Base-by-base conservation (phyloP, 1,284 basidiomycete species). In the Ustilago trichophora region DNA sequence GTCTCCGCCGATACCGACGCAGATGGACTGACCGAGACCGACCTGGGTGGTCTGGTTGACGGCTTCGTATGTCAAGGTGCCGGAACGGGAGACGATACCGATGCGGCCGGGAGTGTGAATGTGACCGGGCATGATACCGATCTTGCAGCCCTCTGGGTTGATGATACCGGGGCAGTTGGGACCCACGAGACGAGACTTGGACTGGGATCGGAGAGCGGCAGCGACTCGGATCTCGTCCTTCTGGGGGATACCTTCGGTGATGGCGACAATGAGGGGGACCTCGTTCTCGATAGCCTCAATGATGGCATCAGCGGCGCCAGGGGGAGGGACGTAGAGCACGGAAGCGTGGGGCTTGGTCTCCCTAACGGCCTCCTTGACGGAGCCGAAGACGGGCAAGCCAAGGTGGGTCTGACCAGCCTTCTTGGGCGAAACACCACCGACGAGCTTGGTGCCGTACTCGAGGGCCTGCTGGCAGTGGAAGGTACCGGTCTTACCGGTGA, bases 141-240 rank as follows among this genome's bases (percentile, higher is more conserved):
- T 98, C 86, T 98, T 98, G 86, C 96, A 99, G 15, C 95, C 95
- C 51, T 83, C 82, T 8, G 93, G 92, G 81, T 94, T 93, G 80
- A 99, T 98, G 78, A 99, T 89, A 82, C 96, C 96, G 5, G 96
- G 96, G 84, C 96, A 99, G 84, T 99, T 99, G 38, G 93, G 93
- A 18, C 82, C 82, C 34, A 83, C 78, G 73, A 99, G 89, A 76
- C 96, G 89, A 58, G 92, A 95, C 80, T 92, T 93, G 70, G 89
- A 92, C 83, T 99, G 96, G 80, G 89, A 90, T 82, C 91, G 91
- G 75, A 99, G 87, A n/a, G 92, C 96, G 80, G 96, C 90, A 84
- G 91, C 89, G 72, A 99, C 90, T 90, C 74, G 62, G 43, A 81
- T 76, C 55, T 80, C 78, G 41, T 81, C 79, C 63, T 73, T 73